These are phyloP conservation scores for Allomyces arbusculus DNA, from an alignment of 192 early-diverging fungal genomes.

Conservation along the genomic window DNA sequence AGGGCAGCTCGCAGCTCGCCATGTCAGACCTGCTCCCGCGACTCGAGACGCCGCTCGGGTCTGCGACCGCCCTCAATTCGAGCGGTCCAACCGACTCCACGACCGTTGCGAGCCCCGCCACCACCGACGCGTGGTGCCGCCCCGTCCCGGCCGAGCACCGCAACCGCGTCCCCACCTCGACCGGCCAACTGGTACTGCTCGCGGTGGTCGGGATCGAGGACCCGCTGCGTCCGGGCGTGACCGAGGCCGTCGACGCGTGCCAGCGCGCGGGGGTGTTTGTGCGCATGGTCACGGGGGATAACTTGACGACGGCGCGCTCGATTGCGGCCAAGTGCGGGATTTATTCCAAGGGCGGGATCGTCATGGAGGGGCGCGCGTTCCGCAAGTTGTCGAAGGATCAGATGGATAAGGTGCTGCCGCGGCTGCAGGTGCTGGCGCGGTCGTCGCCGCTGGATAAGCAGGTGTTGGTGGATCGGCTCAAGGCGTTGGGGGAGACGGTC, in stretches of 20 bases:
- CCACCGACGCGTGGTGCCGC: too few species aligned
- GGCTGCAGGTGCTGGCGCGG: slow-evolving; percentile 85
- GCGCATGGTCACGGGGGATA: slow-evolving; percentile 99
- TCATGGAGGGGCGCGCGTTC: slow-evolving; percentile 92
- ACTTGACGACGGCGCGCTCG: slow-evolving; percentile 71
- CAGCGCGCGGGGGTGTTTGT: slow-evolving; percentile 82
- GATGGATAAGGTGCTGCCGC: slow-evolving; percentile 80
- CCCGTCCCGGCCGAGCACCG: neutral
- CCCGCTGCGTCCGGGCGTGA: slow-evolving; percentile 85
- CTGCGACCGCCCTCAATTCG: neutral
- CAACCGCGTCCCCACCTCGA: neutral
- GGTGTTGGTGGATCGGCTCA: slow-evolving; percentile 74
- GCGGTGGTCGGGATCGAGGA: slow-evolving; percentile 94
- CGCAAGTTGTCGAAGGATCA: slow-evolving; percentile 56
- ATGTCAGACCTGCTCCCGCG: too few species aligned
- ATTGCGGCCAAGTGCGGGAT: slow-evolving; percentile 92
- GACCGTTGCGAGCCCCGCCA: neutral
- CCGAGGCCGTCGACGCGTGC: slow-evolving; percentile 72
- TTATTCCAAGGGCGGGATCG: slow-evolving; percentile 60
- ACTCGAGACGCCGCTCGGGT: neutral
- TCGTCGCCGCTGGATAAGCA: slow-evolving; percentile 90
- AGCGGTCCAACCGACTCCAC: neutral
- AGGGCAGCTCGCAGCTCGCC: too few species aligned
- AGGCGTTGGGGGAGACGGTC: slow-evolving; percentile 78
- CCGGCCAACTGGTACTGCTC: slow-evolving; percentile 40